Base-by-base conservation (phyloP, 1,284 basidiomycete species). In the Cutaneotrichosporon daszewskae region DNA sequence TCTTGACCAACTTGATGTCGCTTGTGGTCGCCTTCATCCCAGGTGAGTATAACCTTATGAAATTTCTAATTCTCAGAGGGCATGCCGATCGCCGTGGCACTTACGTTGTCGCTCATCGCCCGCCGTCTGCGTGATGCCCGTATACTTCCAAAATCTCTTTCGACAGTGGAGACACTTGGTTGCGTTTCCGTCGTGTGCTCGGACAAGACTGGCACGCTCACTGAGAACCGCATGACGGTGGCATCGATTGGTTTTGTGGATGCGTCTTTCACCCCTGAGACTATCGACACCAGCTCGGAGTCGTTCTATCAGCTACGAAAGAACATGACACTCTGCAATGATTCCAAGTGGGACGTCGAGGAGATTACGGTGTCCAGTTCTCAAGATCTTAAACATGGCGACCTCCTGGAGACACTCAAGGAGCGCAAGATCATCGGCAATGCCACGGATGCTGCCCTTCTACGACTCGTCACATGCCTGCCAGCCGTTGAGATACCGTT, bases 101-200 rank as follows among this genome's bases (percentile, higher is more conserved):
- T 75, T 16, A 73, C 62, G 3, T 50, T 66, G 10, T 54, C 60
- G 7, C 57, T 62, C 24, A 72, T 80, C n/a, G 80, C 80, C 6
- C 67, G 75, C 38, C 74, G 74, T 11, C 70, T 80, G 42, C 71
- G 73, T 45, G 75, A 76, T 44, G 74, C 76, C 52, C 77, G 79
- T 53, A 76, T 83, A 14, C 66, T 82, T 1, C 77, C 77, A 53
- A 82, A 81, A 55, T 75, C 75, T 46, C 69, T 82, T 37, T 75
- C 78, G 31, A 79, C 78, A 0, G 77, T 80, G 49, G 80, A 76
- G 60, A 80, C 80, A 0, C 73, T 82, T 4, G 80, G 81, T 0
- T 70, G 74, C 3, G 74, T 79, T 47, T 76, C 76, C 28, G 76
- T 81, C 32, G 53, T 80, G 36, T 78, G 76, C 58, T 76, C 76